Evolutionary conservation across 768 basidiomycete species (phyloP), one percentile per base, ranked within the genome.

Genomic region (Gloeostereum incarnatum): DNA sequence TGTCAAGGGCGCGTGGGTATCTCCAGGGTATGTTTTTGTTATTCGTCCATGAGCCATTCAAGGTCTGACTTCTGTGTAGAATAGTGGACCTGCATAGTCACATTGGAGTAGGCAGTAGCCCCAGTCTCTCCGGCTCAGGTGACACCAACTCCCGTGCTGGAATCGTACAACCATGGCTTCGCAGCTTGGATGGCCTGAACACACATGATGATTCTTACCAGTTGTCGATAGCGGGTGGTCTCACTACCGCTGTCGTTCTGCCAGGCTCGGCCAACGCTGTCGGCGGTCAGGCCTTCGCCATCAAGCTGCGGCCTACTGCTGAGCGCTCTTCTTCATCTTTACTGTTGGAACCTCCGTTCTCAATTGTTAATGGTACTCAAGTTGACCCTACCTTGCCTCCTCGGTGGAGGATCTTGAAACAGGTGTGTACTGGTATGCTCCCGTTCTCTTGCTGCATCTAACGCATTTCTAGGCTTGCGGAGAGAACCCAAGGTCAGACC

Each of bases 111-210:
- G 36, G 38, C n/a, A 36, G 40, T 18, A 36, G 40, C 9, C 48
- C 50, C 8, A 44, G 22, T 0, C 53, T 73, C 0, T 25, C 37
- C 16, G 70, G 65, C 18, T 42, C 56, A 2, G 45, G 43, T 23
- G 74, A 75, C 40, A 61, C 55, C n/a, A 72, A 72, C 45, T 69
- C 68, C 2, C 13, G 46, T 31, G 43, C 43, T n/a, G 42, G 68
- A 1, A 59, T 69, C 4, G 59, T 73, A 21, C 46, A 66, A 23
- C 76, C 77, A 1, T 78, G 75, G 73, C 61, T 85, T 5, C 63
- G 80, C 18, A 71, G 69, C 27, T 53, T 82, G 27, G 82, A 84
- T 49, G 78, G 69, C 1, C 62, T 84, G 47, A 78, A 84, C 52
- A 79, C 77, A 0, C 78, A 79, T 39, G 81, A 82, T 47, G 65